Base-by-base conservation (phyloP, 768 basidiomycete genomes). In the Tylopilus sp. region DNA sequence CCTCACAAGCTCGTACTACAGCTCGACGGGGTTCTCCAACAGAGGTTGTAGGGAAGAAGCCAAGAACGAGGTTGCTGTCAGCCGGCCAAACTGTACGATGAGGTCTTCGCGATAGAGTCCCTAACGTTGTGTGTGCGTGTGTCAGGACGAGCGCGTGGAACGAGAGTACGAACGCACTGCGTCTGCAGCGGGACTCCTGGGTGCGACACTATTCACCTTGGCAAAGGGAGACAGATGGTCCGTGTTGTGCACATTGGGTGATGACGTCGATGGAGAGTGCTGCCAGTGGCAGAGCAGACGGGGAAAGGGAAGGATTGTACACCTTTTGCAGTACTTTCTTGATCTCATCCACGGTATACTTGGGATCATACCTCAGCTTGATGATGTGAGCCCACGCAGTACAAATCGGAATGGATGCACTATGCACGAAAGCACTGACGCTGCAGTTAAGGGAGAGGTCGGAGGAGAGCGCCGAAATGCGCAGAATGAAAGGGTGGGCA, bases 351-450 rank as follows among this genome's bases (percentile, higher is more conserved):
- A 82, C 86, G 10, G 89, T 70, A 28, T 66, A 74, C 17, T 73
- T 75, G 52, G 86, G 73, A 64, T 98, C 95, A 60, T 94, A 97
- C 51, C 83, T 75, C 44, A 94, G 72, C 64, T 89, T 81, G 46
- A 88, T 83, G n/a, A 95, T 81, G 44, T 87, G 76, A 26, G 85
- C 78, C 47, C 92, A 79, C 12, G 91, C 89, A 43, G 73, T 72
- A 21, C 91, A 77, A 18, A 95, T 85, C 11, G 86, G n/a, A n/a
- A n/a, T n/a, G n/a, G n/a, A n/a, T n/a, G n/a, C n/a, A n/a, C n/a
- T n/a, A n/a, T n/a, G n/a, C n/a, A n/a, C n/a, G n/a, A n/a, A n/a
- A n/a, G n/a, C n/a, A n/a, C n/a, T n/a, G n/a, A n/a, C n/a, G n/a
- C n/a, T n/a, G n/a, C n/a, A n/a, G n/a, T n/a, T n/a, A n/a, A n/a